These are phyloP conservation scores for Trichoderma polysporum DNA, from an alignment of 2,329 filamentous ascomycete genomes.

Conservation along the genomic window DNA sequence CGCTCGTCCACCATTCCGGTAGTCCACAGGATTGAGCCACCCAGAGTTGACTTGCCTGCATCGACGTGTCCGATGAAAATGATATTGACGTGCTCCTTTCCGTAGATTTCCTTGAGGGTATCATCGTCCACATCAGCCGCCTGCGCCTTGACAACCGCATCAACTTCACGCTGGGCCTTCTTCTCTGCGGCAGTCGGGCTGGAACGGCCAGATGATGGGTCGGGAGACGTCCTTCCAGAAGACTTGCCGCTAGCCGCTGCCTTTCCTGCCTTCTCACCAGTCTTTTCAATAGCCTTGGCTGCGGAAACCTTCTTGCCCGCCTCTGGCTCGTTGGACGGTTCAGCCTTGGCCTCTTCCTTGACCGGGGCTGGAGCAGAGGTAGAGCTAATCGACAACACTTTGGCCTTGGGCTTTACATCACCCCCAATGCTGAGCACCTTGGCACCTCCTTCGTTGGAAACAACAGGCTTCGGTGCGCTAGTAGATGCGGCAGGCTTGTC, in stretches of 20 bases:
- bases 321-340: slow-evolving; percentile 54
- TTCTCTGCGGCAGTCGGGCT: slow-evolving; percentile 66
- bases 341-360: slow-evolving; percentile 49
- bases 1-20: slow-evolving; percentile 99
- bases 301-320: slow-evolving; percentile 83
- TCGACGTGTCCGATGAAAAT: slow-evolving; percentile 99
- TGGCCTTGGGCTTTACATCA: slow-evolving; percentile 52
- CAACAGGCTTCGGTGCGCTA: slow-evolving; percentile 48
- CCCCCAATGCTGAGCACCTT: slow-evolving; percentile 71
- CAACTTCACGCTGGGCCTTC: slow-evolving; percentile 63
- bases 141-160: slow-evolving; percentile 82
- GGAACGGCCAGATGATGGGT: slow-evolving; percentile 78
- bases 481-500: slow-evolving; percentile 45
- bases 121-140: slow-evolving; percentile 67
- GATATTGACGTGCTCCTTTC: slow-evolving; percentile 90
- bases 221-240: slow-evolving; percentile 74
- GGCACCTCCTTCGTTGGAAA: slow-evolving; percentile 55
- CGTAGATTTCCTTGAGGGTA: slow-evolving; percentile 91
- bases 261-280: slow-evolving; percentile 61
- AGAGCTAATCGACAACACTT: slow-evolving; percentile 46
- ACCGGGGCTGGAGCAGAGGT: slow-evolving; percentile 33
- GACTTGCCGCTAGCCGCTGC: slow-evolving; percentile 42
- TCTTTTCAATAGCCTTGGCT: slow-evolving; percentile 88
- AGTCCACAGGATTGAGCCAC: slow-evolving; percentile 86
- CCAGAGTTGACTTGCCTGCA: slow-evolving; percentile 94